Base-by-base conservation (phyloP, 1,284 basidiomycete species). In the Trichosporon sp. region DNA sequence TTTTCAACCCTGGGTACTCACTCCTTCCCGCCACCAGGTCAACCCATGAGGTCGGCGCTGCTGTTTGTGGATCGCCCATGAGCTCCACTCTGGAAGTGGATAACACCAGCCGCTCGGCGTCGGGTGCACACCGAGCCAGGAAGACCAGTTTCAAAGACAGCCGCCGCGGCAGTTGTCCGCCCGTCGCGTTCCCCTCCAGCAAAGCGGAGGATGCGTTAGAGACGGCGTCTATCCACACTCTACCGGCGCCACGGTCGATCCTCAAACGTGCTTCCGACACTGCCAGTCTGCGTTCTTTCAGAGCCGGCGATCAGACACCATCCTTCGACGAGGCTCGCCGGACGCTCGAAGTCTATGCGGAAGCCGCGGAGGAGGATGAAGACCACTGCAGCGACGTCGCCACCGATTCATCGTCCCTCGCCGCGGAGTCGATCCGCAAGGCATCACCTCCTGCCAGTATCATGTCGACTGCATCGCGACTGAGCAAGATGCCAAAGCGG, bases 261-360 rank as follows among this genome's bases (percentile, higher is more conserved):
- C 59, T 63, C 19, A 63, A 63, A 37, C 59, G 59, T 35, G n/a
- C 59, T 10, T 63, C 59, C 31, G 59, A 63, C 59, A 63, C 59
- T 19, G 32, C 59, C 19, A 63, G 59, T n/a, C 31, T 63, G 31
- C 31, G 16, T 16, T 63, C 59, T 3, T n/a, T 63, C 59, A 63
- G 11, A 12, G 12, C 31, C 32, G 54, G 54, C 21, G 59, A 63
- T 32, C 32, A 16, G 32, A 11, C 32, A n/a, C 59, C 31, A 31
- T 32, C 59, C 14, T 63, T 63, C 59, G 59, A 63, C 31, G 59
- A 63, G 11, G 59, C 59, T n/a, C 59, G 59, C 32, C 31, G 59
- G 4, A 35, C 12, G 14, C 59, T 63, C 6, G 59, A 63, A 16
- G 59, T 63, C 14, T 63, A 63, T 35, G 59, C 59, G 32, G 59